Conservation (phyloP, 805 yeast species). For the Starmera pachycereana region DNA sequence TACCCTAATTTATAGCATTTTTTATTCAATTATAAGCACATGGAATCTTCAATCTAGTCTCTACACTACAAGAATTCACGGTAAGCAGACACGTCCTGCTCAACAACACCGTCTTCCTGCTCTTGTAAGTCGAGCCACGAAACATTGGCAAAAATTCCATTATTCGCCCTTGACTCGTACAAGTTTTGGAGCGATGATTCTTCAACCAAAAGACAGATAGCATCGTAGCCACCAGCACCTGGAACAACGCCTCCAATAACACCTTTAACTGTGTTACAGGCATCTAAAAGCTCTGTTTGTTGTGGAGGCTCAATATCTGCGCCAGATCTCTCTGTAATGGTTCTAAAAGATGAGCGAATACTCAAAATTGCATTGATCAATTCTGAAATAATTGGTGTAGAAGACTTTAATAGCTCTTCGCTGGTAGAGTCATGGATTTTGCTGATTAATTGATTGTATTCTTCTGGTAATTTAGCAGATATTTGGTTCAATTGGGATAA, state of each 20-base stretch:
- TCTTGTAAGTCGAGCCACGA: constrained; percentile 62
- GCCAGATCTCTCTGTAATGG: constrained; percentile 52
- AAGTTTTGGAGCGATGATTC: constrained; percentile 31
- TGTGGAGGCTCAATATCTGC: constrained; percentile 83
- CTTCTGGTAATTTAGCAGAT: constrained; percentile 19
- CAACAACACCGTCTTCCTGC: constrained; percentile 46
- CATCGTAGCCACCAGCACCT: constrained; percentile 98
- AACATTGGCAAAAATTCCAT: constrained; percentile 33
- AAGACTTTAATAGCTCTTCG: constrained; percentile 7
- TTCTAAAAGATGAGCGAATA: constrained; percentile 50
- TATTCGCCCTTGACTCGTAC: constrained; percentile 14
- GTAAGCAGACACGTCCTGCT: constrained; percentile 30
- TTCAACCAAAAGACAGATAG: constrained; percentile 63
- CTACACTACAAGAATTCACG: constrained; percentile 2
- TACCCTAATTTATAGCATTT: too few species aligned
- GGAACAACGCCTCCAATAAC: constrained; percentile 96
- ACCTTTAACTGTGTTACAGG: constrained; percentile 49
- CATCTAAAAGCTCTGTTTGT: constrained; percentile 64
- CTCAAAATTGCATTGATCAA: constrained; percentile 30
- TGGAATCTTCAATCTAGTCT: too few species aligned
- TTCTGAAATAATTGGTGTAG: constrained; percentile 12
- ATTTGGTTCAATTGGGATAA: constrained; percentile 31
- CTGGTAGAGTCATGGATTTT: constrained; percentile 2
- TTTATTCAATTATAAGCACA: too few species aligned
- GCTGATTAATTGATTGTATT: constrained; percentile 21